Evolutionary conservation across 2,329 filamentous ascomycete species (phyloP), one percentile per base, ranked within the genome.

Genomic region (Pleoardoris graminearum): DNA sequence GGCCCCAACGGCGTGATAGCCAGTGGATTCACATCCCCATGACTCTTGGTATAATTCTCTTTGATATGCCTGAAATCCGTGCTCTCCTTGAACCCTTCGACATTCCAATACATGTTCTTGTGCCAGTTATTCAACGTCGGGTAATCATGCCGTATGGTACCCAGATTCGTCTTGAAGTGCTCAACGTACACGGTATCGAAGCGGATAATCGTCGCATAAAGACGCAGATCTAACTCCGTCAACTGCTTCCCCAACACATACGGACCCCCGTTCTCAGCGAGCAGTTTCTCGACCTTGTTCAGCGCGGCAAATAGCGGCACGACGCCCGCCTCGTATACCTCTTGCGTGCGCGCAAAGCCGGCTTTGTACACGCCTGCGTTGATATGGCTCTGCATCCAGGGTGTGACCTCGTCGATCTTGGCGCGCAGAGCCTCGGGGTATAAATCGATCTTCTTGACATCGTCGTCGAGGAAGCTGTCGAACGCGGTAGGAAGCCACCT

Each of bases 41-140:
- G 83, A 50, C 79, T 82, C 70, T 86, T 87, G 11, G 83, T 82
- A 55, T 83, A 82, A 72, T 78, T 35, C 19, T 88, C 85, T 70
- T 88, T 88, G 66, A 88, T 88, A 61, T 88, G 85, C 55, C 72
- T 79, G 58, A 88, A 88, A 55, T 88, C 76, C 0, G 85, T 88
- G 14, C 81, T 84, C 59, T 83, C 80, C 51, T 68, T 77, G 55
- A 84, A 84, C 0, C 78, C 82, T 16, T 71, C 61, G 1, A 81
- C 75, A 52, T 81, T 79, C 77, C 80, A 85, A 70, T 85, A 86
- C 65, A 85, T 63, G 29, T 77, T 76, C 69, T 79, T 83, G 57
- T 87, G 58, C 82, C 83, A 87, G 56, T 84, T 82, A 63, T 84
- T 77, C 50, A 86, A 61, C 10, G 81, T 76, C 0, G 84, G 84